These are phyloP conservation scores for Furcasterigmium sp. DNA, from an alignment of 2,329 filamentous ascomycete genomes.

Conservation along the genomic window DNA sequence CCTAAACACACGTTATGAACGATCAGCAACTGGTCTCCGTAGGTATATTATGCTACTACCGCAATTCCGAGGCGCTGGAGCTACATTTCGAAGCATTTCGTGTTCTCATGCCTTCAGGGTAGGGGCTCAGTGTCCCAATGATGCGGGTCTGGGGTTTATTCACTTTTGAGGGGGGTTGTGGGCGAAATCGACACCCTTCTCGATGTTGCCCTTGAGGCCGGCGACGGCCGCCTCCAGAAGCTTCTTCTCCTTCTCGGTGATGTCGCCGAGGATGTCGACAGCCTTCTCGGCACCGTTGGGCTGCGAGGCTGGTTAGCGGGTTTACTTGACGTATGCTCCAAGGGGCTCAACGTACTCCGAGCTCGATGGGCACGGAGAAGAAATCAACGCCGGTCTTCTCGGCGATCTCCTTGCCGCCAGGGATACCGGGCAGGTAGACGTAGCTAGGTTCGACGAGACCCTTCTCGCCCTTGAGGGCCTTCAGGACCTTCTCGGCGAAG, in stretches of 20 bases:
- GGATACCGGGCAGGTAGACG: slow-evolving; percentile 87
- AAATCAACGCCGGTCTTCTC: slow-evolving; percentile 84
- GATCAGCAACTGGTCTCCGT: slow-evolving; percentile 21
- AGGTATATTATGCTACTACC: slow-evolving; percentile 7
- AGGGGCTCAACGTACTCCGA: slow-evolving; percentile 65
- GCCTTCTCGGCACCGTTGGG: slow-evolving; percentile 81
- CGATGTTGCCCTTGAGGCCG: slow-evolving; percentile 87
- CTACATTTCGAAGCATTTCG: background rate
- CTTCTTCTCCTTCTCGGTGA: slow-evolving; percentile 84
- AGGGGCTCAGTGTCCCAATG: slow-evolving; percentile 5
- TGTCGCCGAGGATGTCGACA: slow-evolving; percentile 68
- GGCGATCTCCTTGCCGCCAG: slow-evolving; percentile 78
- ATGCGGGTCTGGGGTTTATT: slow-evolving; percentile 34
- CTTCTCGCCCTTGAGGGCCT: slow-evolving; percentile 82
- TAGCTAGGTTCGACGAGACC: slow-evolving; percentile 92
- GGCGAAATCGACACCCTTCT: slow-evolving; percentile 88
- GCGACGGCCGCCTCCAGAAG: slow-evolving; percentile 71
- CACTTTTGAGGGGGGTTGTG: slow-evolving; percentile 86
- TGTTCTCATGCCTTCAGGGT: background rate
- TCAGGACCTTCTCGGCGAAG: slow-evolving; percentile 92
- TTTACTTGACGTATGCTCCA: slow-evolving; percentile 10
- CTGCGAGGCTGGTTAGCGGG: slow-evolving; percentile 40
- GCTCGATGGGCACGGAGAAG: slow-evolving; percentile 94
- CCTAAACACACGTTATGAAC: slow-evolving; percentile 18
- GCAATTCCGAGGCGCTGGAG: background rate